Conservation (phyloP, 306 rosid species). For the Lithocarpus polystachyus region DNA sequence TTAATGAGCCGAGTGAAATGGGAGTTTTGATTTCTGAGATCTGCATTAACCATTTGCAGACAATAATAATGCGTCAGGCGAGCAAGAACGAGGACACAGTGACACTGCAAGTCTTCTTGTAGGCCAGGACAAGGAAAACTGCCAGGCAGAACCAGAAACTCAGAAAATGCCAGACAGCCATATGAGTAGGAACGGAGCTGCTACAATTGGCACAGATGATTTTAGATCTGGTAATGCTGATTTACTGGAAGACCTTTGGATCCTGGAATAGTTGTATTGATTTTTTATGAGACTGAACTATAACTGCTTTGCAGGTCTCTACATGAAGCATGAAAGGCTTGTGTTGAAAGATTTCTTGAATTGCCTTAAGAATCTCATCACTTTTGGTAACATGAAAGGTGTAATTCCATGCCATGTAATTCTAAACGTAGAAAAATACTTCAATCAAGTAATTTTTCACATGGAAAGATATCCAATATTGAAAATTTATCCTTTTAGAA, state of each 20-base stretch:
- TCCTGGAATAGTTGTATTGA: constrained; percentile 88
- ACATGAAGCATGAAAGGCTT: constrained; percentile 79
- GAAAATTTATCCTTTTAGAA: neutral
- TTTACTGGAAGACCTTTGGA: constrained; percentile 72
- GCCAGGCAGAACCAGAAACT: constrained; percentile 46
- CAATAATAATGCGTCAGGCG: constrained; percentile 46
- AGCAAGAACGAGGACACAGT: constrained; percentile 35
- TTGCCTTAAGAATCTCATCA: constrained; percentile 76
- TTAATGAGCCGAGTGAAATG: neutral
- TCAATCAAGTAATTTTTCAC: neutral
- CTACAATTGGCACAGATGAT: constrained; percentile 57
- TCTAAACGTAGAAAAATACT: neutral
- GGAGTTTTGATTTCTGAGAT: neutral
- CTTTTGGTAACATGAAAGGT: constrained; percentile 88
- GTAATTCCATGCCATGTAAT: neutral
- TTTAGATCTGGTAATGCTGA: constrained; percentile 68
- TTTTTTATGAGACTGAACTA: constrained; percentile 89
- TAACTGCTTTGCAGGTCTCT: constrained; percentile 67
- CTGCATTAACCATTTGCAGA: constrained; percentile 42
- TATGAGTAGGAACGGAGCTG: constrained; percentile 61
- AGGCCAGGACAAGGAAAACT: constrained; percentile 47
- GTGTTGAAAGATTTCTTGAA: constrained; percentile 74
- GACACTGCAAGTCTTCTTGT: constrained; percentile 61
- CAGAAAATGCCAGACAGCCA: constrained; percentile 65
- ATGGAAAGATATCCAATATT: neutral